These are phyloP conservation scores for Nakaseomyces delphensis DNA, from an alignment of 1,139 yeast species.

Conservation along the genomic window DNA sequence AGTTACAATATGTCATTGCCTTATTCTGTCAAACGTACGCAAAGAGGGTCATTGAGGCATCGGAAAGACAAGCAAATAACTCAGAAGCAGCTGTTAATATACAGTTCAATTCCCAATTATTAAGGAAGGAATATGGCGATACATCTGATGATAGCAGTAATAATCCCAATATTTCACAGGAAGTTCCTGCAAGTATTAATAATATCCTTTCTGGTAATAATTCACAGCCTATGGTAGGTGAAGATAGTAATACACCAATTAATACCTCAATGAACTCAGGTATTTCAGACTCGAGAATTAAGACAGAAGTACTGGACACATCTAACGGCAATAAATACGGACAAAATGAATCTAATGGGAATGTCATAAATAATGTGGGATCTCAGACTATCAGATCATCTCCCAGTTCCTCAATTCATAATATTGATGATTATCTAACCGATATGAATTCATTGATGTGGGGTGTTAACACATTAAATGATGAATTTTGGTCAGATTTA, in stretches of 20 bases:
- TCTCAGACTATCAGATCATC: slow-evolving; percentile 9
- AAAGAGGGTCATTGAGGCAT: slow-evolving; percentile 37
- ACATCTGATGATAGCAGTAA: background rate
- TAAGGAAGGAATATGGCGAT: background rate
- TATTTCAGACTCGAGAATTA: background rate
- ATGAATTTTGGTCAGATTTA: slow-evolving; percentile 29
- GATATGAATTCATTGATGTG: slow-evolving; percentile 23
- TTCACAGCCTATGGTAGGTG: background rate
- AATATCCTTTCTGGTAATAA: background rate
- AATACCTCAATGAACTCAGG: background rate
- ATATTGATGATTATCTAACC: slow-evolving; percentile 21
- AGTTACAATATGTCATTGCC: slow-evolving; percentile 46
- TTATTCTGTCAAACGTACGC: slow-evolving; percentile 54
- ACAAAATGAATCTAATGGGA: background rate
- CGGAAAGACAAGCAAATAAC: slow-evolving; percentile 7
- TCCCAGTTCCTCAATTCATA: slow-evolving; percentile 19
- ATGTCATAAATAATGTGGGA: slow-evolving; percentile 1
- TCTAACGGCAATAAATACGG: background rate
- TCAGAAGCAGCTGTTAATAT: background rate
- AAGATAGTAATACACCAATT: slow-evolving; percentile 1
- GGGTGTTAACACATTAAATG: slow-evolving; percentile 27
- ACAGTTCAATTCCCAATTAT: slow-evolving; percentile 9
- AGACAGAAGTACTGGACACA: background rate
- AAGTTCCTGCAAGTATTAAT: slow-evolving; percentile 1
- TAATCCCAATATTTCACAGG: background rate